Evolutionary conservation across 2,329 filamentous ascomycete species (phyloP).

Genomic region (Colletotrichum lentis): DNA sequence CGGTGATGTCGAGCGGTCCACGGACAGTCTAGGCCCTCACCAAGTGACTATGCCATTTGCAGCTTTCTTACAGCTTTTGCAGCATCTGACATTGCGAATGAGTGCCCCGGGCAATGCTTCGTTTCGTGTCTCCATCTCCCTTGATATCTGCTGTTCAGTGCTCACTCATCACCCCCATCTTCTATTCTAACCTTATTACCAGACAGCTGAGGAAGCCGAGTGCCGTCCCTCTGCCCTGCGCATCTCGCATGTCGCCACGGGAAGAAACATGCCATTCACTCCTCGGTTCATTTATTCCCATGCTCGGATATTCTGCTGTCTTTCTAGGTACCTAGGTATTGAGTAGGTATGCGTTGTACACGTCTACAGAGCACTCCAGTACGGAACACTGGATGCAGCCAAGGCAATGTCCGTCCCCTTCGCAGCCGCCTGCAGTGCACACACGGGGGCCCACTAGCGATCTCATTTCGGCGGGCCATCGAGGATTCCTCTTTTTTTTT

Average conservation of each 20-base stretch:
- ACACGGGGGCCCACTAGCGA: neutral
- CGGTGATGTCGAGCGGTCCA: slow-evolving; percentile 26
- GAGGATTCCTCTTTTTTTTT: neutral
- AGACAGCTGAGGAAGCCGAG: slow-evolving; percentile 15
- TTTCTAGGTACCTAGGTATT: too few species aligned
- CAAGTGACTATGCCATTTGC: slow-evolving; percentile 20
- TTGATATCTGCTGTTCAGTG: neutral
- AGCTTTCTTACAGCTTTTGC: slow-evolving; percentile 7
- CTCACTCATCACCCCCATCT: too few species aligned
- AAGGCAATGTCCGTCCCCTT: slow-evolving; percentile 1
- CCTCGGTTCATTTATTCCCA: neutral
- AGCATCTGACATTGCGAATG: neutral
- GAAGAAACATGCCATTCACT: neutral
- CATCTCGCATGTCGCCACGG: neutral
- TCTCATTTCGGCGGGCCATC: slow-evolving; percentile 30
- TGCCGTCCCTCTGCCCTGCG: neutral
- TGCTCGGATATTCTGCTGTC: neutral
- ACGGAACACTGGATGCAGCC: slow-evolving; percentile 2
- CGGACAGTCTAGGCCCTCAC: slow-evolving; percentile 26
- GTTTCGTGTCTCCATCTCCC: slow-evolving; percentile 2
- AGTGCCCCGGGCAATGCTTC: slow-evolving; percentile 8
- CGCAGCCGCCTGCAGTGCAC: slow-evolving; percentile 2
- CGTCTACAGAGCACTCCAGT: too few species aligned
- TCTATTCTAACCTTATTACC: slow-evolving; percentile 5
- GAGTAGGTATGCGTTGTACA: too few species aligned